These are phyloP conservation scores for Termitomyces sp. DNA, from an alignment of 768 basidiomycete genomes.

Conservation along the genomic window DNA sequence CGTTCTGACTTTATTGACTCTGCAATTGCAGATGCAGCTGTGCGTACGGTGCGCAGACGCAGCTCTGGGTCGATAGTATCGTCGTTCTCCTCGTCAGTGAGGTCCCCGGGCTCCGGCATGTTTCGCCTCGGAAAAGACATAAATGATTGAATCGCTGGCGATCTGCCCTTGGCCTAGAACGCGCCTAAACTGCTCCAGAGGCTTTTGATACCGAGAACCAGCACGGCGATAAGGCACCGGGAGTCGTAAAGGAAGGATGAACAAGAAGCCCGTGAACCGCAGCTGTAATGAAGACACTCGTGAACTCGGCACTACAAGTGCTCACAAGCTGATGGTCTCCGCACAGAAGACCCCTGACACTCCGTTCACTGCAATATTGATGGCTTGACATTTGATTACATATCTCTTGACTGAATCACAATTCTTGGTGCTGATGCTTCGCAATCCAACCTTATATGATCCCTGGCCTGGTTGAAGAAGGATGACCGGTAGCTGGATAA, in stretches of 20 bases:
- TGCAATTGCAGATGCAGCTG: constrained; percentile 85
- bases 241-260: constrained; percentile 10
- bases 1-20: constrained; percentile 80
- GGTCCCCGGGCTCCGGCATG: constrained; percentile 28
- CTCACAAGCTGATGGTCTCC: not conserved
- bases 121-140: constrained; percentile 39
- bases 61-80: constrained; percentile 77
- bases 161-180: constrained; percentile 10
- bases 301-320: not conserved
- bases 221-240: constrained; percentile 13
- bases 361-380: not conserved
- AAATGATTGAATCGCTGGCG: constrained; percentile 6
- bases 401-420: not conserved
- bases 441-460: not conserved
- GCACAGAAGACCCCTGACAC: not conserved
- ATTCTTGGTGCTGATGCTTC: not conserved
- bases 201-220: constrained; percentile 18
- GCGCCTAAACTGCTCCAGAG: constrained; percentile 3
- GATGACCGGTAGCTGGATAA: not conserved
- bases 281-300: not conserved
- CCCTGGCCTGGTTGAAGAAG: not conserved
- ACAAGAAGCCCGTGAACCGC: not conserved
- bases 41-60: constrained; percentile 86
- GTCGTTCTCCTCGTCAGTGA: constrained; percentile 59
- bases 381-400: not conserved